phyloP scores from a whole-genome alignment of 306 rosid genomes.

The Oxytropis ochrocephala region DNA sequence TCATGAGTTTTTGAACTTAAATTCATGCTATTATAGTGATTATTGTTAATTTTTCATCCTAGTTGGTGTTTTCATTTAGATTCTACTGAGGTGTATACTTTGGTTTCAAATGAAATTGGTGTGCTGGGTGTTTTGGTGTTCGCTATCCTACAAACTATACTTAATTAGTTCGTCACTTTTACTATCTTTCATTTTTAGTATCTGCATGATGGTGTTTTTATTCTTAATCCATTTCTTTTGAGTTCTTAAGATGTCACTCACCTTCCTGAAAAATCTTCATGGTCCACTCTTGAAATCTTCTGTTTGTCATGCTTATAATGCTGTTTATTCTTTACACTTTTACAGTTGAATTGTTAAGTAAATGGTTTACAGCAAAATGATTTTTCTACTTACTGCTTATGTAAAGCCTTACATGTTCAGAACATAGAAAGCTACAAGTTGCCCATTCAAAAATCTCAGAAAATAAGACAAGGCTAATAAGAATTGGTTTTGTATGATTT shows the following conservation, averaged over 20 bases:
- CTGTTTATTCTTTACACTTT: slow-evolving; percentile 10
- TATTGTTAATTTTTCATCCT: background rate
- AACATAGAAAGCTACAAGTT: slow-evolving; percentile 16
- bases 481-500: slow-evolving; percentile 11
- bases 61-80: background rate
- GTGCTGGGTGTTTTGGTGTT: background rate
- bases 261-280: slow-evolving; percentile 46
- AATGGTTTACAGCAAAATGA: background rate
- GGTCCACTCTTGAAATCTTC: slow-evolving; percentile 40
- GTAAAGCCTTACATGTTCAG: slow-evolving; percentile 14
- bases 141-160: background rate
- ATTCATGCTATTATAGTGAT: background rate
- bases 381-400: background rate
- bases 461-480: background rate
- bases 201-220: background rate
- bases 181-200: background rate
- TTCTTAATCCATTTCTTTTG: background rate
- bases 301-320: slow-evolving; percentile 35
- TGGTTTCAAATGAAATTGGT: background rate
- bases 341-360: slow-evolving; percentile 6
- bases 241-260: slow-evolving; percentile 41
- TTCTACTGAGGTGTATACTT: background rate
- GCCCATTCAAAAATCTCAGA: background rate
- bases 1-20: slow-evolving; percentile 1
- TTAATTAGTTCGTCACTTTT: background rate